Conservation (phyloP, 225 moss, liverwort and hornwort genomes). For the Polytrichum formosum region DNA sequence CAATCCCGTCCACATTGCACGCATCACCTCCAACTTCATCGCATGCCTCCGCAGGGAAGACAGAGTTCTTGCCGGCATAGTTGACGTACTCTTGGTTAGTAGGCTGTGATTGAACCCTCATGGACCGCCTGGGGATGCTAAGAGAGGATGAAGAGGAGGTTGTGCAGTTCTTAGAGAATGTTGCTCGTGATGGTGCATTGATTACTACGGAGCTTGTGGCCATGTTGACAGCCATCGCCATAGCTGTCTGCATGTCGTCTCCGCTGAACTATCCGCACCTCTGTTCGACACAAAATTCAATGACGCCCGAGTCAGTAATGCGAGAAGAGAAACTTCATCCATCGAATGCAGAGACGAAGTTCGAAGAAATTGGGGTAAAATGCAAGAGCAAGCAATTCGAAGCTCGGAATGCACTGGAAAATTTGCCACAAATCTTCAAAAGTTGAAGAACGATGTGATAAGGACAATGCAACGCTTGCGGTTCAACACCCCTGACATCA, state of each 20-base stretch:
- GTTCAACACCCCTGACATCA: no score
- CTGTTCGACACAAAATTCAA: no score
- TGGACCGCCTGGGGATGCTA: background rate
- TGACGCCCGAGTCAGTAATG: no score
- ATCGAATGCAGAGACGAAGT: no score
- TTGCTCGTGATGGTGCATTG: background rate
- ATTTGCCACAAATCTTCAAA: no score
- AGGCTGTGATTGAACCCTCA: constrained; percentile 11
- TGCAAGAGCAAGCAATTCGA: no score
- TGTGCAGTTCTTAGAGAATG: background rate
- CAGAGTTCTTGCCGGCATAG: constrained; percentile 11
- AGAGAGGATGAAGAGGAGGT: constrained; percentile 1
- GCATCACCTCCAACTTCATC: constrained; percentile 13
- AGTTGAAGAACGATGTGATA: no score
- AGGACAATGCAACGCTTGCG: no score
- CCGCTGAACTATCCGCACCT: no score
- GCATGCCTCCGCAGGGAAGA: constrained; percentile 16
- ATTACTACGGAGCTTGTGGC: background rate
- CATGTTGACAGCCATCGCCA: constrained; percentile 6
- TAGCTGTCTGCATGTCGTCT: constrained; percentile 6
- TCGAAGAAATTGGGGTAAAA: no score
- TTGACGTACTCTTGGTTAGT: constrained; percentile 12
- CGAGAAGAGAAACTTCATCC: no score
- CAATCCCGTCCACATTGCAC: constrained; percentile 1
- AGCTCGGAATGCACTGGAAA: no score